Evolutionary conservation across 2,329 filamentous ascomycete genomes (phyloP).

Genomic region (Botrytis cinerea): DNA sequence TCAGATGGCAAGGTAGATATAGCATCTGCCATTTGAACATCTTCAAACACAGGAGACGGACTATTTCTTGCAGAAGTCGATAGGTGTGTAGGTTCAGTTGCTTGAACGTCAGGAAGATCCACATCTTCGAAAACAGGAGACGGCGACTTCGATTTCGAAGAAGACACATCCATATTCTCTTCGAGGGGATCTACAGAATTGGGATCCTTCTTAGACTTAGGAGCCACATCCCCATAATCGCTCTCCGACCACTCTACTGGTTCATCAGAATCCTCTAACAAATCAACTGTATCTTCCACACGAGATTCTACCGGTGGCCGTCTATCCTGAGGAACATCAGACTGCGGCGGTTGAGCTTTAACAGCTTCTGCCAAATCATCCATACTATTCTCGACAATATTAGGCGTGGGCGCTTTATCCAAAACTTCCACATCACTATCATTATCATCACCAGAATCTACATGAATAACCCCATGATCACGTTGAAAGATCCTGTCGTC

Average conservation of each 20-base stretch:
- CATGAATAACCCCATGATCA: slow-evolving; percentile 57
- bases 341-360: slow-evolving; percentile 33
- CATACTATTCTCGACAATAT: slow-evolving; percentile 23
- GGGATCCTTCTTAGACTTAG: slow-evolving; percentile 25
- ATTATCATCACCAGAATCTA: slow-evolving; percentile 60
- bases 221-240: slow-evolving; percentile 44
- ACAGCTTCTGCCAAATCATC: slow-evolving; percentile 41
- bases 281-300: not conserved
- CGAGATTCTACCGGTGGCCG: slow-evolving; percentile 15
- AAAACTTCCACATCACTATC: slow-evolving; percentile 53
- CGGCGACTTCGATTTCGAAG: slow-evolving; percentile 41
- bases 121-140: slow-evolving; percentile 56
- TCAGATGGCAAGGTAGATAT: slow-evolving; percentile 18
- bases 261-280: slow-evolving; percentile 36
- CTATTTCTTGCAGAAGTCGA: slow-evolving; percentile 28
- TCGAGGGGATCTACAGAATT: slow-evolving; percentile 7
- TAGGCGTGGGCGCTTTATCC: slow-evolving; percentile 46
- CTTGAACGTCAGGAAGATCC: slow-evolving; percentile 38
- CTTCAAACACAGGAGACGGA: slow-evolving; percentile 34
- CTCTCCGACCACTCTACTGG: slow-evolving; percentile 56
- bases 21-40: slow-evolving; percentile 30
- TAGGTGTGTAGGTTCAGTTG: not conserved
- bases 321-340: slow-evolving; percentile 37
- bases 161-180: not conserved
- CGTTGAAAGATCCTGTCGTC: slow-evolving; percentile 53